Conservation (phyloP, 768 basidiomycete species). For the Xerocomus potaroensis region DNA sequence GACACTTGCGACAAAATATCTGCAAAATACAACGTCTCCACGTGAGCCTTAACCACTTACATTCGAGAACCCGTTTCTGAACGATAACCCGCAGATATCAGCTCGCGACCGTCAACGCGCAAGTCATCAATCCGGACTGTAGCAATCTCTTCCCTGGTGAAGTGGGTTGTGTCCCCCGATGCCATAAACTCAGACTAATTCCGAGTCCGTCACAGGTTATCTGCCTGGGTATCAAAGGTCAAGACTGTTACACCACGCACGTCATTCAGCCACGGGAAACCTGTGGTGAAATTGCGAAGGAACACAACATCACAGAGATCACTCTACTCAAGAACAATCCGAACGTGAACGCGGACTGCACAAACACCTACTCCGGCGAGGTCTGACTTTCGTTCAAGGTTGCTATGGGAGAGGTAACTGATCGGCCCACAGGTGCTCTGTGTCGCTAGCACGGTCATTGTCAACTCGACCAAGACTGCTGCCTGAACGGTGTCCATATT, state of each 20-base stretch:
- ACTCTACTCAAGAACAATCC: constrained; percentile 61
- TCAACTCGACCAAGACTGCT: constrained; percentile 11
- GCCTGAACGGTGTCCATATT: constrained; percentile 3
- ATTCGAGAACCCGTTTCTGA: background rate
- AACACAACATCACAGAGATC: constrained; percentile 39
- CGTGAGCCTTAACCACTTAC: constrained; percentile 37
- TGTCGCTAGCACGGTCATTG: constrained; percentile 22
- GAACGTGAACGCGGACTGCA: constrained; percentile 49
- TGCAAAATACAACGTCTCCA: constrained; percentile 54
- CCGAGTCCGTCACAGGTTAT: constrained; percentile 19
- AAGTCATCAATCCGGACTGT: constrained; percentile 48
- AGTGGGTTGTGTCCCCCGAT: constrained; percentile 24
- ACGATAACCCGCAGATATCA: constrained; percentile 42
- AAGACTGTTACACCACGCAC: constrained; percentile 55
- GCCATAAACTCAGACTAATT: background rate
- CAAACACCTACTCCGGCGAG: constrained; percentile 57
- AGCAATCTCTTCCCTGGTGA: constrained; percentile 52
- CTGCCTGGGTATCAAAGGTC: constrained; percentile 53
- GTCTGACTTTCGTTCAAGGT: constrained; percentile 29
- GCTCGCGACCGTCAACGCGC: constrained; percentile 49
- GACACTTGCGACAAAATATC: constrained; percentile 70
- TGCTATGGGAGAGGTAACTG: background rate
- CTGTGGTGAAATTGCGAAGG: constrained; percentile 42
- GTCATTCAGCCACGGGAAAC: constrained; percentile 46
- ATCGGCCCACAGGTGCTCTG: constrained; percentile 24